Base-by-base conservation (phyloP, 441 rosid genomes). In the Gossypium gossypioides region DNA sequence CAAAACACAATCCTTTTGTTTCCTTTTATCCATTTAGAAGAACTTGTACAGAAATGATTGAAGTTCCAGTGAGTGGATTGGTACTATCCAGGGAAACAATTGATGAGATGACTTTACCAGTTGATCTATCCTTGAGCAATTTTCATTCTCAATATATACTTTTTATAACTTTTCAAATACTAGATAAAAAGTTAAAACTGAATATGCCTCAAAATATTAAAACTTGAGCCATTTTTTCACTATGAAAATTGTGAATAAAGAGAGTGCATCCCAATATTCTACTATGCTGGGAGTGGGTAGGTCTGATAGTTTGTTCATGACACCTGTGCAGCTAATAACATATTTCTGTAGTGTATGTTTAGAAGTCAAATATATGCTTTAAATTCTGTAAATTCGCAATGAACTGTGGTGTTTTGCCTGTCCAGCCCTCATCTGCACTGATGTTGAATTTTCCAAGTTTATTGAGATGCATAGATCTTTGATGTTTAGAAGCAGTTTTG, bases 1-100 rank as follows among this genome's bases (percentile, higher is more conserved):
- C 74, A 62, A 48, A 52, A 44, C 16, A 13, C 61, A 10, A 27
- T 25, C 48, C 64, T 62, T n/a, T 60, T 73, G 55, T 71, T 68
- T 68, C 42, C 46, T 55, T 54, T 67, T 8, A 37, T 66, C 19
- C 40, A 60, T 55, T 75, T 34, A 22, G 29, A 34, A 52, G 5
- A 12, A 9, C 46, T 55, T 56, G 58, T 29, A 1, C 55, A n/a
- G 57, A 54, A 44, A 37, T 32, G 19, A 63, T 73, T 29, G 21
- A 19, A 21, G 37, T 18, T 40, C 21, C 37, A 67, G 18, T 27
- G 22, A 65, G 19, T 72, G 61, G 40, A 60, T 72, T 51, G 51
- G 54, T 48, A 60, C 48, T 4, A 46, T 68, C 29, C 5, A 1
- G 19, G 42, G 60, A 22, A 68, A 16, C 24, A 37, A 48, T 54